Evolutionary conservation across 176 grass and related monocot species (phyloP).

Genomic region (Cymbopogon citratus): DNA sequence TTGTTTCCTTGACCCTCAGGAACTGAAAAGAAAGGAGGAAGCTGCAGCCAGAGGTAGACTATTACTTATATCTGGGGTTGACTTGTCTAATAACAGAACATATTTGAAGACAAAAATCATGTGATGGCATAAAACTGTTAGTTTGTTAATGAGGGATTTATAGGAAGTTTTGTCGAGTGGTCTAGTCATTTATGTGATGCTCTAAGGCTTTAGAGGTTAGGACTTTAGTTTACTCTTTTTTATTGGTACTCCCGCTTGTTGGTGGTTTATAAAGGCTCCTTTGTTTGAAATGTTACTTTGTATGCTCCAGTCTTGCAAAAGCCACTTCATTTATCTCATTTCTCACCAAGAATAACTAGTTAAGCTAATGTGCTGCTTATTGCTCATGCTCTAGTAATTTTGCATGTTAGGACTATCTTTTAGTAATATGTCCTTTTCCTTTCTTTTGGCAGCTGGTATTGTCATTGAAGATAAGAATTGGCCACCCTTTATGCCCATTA

Average conservation of each 20-base stretch:
- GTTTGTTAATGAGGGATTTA: neutral
- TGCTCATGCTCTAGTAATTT: neutral
- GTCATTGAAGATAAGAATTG: conserved; percentile 91
- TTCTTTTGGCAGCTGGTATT: conserved; percentile 74
- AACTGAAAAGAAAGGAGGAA: conserved; percentile 92
- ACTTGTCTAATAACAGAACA: conserved; percentile 9
- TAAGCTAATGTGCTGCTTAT: neutral
- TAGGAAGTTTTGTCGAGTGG: neutral
- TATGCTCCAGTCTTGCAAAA: neutral
- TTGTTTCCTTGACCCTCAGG: conserved; percentile 40
- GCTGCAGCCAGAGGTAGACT: conserved; percentile 74
- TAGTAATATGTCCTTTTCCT: conserved; percentile 5
- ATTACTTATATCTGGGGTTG: neutral
- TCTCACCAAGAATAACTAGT: neutral
- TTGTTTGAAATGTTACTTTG: conserved; percentile 2
- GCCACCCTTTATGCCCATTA: conserved; percentile 90
- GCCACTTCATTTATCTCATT: neutral
- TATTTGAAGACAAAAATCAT: conserved; percentile 7
- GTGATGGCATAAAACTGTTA: neutral
- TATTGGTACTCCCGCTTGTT: neutral
- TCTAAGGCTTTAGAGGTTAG: neutral
- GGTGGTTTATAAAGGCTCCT: conserved; percentile 1
- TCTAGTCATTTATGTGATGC: neutral
- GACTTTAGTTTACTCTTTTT: neutral
- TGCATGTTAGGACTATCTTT: neutral